Base-by-base conservation (phyloP, 305 asterid species). In the Ajuga reptans region DNA sequence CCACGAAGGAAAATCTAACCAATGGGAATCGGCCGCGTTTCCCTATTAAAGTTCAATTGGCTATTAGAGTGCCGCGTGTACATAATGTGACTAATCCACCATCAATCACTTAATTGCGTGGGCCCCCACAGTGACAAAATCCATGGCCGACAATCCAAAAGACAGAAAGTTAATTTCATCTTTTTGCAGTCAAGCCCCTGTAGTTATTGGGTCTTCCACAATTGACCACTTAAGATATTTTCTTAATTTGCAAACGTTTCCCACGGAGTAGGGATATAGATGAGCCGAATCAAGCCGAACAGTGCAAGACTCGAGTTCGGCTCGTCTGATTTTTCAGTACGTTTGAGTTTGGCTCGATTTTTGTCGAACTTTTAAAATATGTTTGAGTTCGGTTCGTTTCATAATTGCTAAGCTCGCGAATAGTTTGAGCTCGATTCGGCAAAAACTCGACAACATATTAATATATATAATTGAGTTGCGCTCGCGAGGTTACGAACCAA, bases 71-170 rank as follows among this genome's bases (percentile, higher is more conserved):
- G 81, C 78, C 85, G 81, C 90, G 89, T 86, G 83, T 75, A 53
- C 33, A 8, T 21, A 36, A 41, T 42, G 58, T 59, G 68, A 60
- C 75, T 68, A 72, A 81, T 74, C 81, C 83, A 78, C 81, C 72
- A 63, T 50, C 73, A 62, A 70, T 74, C 21, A 63, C 80, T 72
- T 52, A 78, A 81, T 60, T 47, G 15, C 41, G 67, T 64, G 80
- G 86, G 83, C 49, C 27, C 84, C 75, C 0, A 70, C 43, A 33
- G 66, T 64, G 55, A 39, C 15, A 9, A 43, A 64, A 47, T 66
- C 61, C 49, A 71, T 55, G 57, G 81, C 86, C 90, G 90, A 88
- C 90, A 68, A 76, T 21, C 46, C 42, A 34, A 58, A 76, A 71
- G 65, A 59, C 70, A 63, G 80, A 21, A 77, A 47, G 63, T 51